Conservation (phyloP, 2,329 filamentous ascomycete species). For the Myriosclerotinia curreyana region DNA sequence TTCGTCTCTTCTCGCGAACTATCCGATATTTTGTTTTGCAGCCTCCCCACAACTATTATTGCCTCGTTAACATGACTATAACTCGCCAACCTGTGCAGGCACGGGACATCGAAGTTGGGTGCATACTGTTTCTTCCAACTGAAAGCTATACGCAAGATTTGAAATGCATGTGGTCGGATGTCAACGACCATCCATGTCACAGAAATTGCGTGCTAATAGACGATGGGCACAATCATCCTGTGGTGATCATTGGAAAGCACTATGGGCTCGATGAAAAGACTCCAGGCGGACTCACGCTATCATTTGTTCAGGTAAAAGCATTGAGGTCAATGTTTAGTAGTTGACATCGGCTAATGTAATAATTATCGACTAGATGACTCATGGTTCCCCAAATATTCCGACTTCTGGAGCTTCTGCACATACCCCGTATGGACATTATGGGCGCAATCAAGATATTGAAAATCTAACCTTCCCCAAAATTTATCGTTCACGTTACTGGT, state of each 20-base stretch:
- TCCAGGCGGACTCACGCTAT: neutral
- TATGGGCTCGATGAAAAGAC: neutral
- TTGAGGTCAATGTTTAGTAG: neutral
- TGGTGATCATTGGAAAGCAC: slow-evolving; percentile 2
- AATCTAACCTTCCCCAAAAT: neutral
- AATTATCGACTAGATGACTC: neutral
- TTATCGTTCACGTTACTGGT: neutral
- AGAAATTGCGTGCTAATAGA: neutral
- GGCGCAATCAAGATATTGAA: accelerated
- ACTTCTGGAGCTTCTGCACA: neutral
- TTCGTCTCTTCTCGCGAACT: neutral
- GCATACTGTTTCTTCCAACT: neutral
- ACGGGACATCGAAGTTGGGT: slow-evolving; percentile 5
- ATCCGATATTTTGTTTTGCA: neutral
- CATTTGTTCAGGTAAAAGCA: neutral
- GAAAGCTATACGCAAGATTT: neutral
- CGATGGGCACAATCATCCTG: neutral
- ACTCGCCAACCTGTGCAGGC: neutral
- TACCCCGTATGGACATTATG: neutral
- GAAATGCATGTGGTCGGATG: neutral
- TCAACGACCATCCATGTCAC: neutral
- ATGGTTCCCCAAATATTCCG: neutral
- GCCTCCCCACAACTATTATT: neutral
- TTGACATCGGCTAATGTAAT: neutral
- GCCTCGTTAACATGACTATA: neutral